phyloP scores from a whole-genome alignment of 2,329 filamentous ascomycete genomes.

The Fusarium devonianum region DNA sequence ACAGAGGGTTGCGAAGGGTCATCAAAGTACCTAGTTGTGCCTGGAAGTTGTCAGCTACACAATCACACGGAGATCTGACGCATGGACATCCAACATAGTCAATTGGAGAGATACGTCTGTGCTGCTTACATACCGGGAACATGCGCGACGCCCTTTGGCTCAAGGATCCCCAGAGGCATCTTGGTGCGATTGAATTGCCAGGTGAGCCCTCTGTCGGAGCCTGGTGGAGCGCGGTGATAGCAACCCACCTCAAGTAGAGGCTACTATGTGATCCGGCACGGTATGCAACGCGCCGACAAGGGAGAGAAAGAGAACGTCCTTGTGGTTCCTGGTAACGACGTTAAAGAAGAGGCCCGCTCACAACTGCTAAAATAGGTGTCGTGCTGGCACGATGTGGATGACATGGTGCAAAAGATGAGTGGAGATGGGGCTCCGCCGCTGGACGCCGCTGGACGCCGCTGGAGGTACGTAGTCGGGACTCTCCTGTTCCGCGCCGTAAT shows the following conservation, averaged over 20 bases:
- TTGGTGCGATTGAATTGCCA: conserved; percentile 23
- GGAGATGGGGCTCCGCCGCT: conserved; percentile 2
- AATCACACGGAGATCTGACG: not conserved
- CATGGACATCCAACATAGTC: not conserved
- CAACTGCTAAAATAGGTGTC: not conserved
- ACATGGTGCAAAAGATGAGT: conserved; percentile 2
- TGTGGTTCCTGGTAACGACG: not conserved
- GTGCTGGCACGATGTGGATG: not conserved
- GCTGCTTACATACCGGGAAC: conserved; percentile 70
- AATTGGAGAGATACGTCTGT: conserved; percentile 1
- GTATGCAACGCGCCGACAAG: not conserved
- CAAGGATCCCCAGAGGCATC: conserved; percentile 71
- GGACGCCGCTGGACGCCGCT: no score
- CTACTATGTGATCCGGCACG: no score
- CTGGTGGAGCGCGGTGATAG: conserved; percentile 22
- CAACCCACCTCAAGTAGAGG: conserved; percentile 6
- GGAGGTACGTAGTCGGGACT: no score
- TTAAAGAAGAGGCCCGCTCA: conserved; percentile 8
- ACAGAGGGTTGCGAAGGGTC: conserved; percentile 59
- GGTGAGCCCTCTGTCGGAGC: conserved; percentile 1
- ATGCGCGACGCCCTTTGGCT: conserved; percentile 69
- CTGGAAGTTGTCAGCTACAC: conserved; percentile 46
- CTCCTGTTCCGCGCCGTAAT: conserved; percentile 3
- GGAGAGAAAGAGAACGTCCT: not conserved
- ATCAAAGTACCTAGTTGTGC: conserved; percentile 71